Evolutionary conservation across 1,284 basidiomycete species (phyloP).

Genomic region (Meira miltonrushii): DNA sequence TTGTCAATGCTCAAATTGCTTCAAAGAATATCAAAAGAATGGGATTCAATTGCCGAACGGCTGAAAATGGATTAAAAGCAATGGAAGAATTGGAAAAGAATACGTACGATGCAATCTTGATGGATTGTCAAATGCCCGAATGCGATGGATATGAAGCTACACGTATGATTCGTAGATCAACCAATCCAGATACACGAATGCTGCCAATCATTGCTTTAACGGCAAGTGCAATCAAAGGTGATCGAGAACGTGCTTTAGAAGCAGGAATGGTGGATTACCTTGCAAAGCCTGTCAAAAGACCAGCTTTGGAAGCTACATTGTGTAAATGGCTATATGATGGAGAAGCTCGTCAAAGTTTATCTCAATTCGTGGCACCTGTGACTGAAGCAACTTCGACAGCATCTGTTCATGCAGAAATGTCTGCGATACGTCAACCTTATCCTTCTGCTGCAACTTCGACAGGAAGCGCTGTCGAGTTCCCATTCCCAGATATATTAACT

Average conservation of each 20-base stretch:
- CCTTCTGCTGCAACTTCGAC: conserved; percentile 1
- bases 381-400: background rate
- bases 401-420: background rate
- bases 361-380: conserved; percentile 23
- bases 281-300: conserved; percentile 45
- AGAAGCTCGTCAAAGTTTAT: conserved; percentile 34
- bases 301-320: conserved; percentile 37
- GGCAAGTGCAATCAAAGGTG: conserved; percentile 43
- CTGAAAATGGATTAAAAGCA: conserved; percentile 42
- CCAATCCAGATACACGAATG: conserved; percentile 34
- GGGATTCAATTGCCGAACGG: conserved; percentile 47
- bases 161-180: conserved; percentile 29
- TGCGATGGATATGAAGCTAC: conserved; percentile 47
- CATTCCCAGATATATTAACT: background rate
- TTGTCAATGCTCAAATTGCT: conserved; percentile 47
- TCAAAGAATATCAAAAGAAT: conserved; percentile 45
- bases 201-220: conserved; percentile 47
- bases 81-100: conserved; percentile 34
- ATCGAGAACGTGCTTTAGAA: conserved; percentile 43
- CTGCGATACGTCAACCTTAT: background rate
- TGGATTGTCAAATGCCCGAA: conserved; percentile 40
- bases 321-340: conserved; percentile 43
- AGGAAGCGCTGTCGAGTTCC: background rate
- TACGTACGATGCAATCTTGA: conserved; percentile 36
- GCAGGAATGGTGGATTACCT: conserved; percentile 48